Evolutionary conservation across 257 asterid genomes (phyloP), one percentile per base, ranked within the genome.

Genomic region (Orobanche coerulescens): DNA sequence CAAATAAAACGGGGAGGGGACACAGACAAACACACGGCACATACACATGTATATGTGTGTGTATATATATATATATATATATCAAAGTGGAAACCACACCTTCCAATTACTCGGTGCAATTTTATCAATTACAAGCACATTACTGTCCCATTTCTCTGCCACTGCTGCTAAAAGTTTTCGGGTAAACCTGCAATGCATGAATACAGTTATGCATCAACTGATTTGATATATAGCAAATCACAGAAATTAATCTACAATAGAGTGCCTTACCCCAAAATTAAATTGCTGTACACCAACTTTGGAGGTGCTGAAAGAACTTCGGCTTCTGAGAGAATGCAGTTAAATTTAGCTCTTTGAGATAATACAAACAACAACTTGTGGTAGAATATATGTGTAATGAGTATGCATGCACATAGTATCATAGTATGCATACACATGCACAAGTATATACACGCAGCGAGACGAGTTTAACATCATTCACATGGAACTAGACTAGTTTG

Each of bases 291-390:
- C 25, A 92, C 98, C 84, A 92, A 67, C 80, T 86, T 92, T 3
- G 94, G 96, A 57, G 95, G 96, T 18, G 98, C 98, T 51, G 95
- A 82, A 68, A 92, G 96, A 72, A 92, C 94, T 74, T 85, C 83
- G 2, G 82, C 92, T 73, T 92, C 98, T 91, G 90, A 53, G 56
- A 73, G 43, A 50, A 47, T 6, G 30, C 7, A 34, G 65, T 66
- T 65, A 75, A 65, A 24, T 61, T 31, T 64, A 50, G 72, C 37
- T 20, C 47, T 7, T 49, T 51, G 26, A 20, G 18, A 30, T 26
- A 20, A 34, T 39, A 2, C 14, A 26, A 47, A 58, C 26, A 24
- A 48, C 43, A 7, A 4, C 42, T 43, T 51, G 37, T 40, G 64
- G 48, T 53, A 58, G 43, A 24, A 42, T 61, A 24, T 18, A 62